Conservation (phyloP, 345 rosid species). For the Litchi chinensis region DNA sequence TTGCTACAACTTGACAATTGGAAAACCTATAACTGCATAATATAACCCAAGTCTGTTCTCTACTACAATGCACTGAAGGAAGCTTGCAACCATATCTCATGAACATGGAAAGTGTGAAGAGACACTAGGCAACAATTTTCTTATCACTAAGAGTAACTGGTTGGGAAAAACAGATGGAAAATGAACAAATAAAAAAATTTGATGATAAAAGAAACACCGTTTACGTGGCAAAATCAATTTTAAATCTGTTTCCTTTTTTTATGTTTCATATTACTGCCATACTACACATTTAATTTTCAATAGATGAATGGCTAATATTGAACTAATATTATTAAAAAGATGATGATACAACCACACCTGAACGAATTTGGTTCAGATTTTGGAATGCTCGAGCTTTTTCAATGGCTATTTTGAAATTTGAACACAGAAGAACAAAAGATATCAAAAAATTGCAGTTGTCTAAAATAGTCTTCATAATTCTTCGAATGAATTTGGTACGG, state of each 20-base stretch:
- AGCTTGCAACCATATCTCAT: neutral
- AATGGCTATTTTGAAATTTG: too few relatives aligned
- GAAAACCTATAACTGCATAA: neutral
- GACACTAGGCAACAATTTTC: neutral
- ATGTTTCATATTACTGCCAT: neutral
- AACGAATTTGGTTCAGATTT: too few relatives aligned
- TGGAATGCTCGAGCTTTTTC: too few relatives aligned
- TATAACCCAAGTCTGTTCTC: neutral
- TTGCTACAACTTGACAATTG: neutral
- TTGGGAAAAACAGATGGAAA: neutral
- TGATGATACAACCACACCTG: too few relatives aligned
- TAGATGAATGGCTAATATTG: neutral
- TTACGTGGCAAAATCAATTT: neutral
- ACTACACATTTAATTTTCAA: too few relatives aligned
- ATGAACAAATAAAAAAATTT: neutral
- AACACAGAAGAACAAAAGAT: too few relatives aligned
- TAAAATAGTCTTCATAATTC: too few relatives aligned
- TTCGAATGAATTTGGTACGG: too few relatives aligned
- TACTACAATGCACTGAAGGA: neutral
- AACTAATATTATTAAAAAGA: too few relatives aligned
- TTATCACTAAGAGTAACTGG: neutral
- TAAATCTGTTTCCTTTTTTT: neutral
- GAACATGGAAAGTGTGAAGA: slow-evolving; percentile 3
- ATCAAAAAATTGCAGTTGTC: too few relatives aligned
- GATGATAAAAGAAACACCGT: neutral